Evolutionary conservation across 129 eudicot species (phyloP).

Genomic region (Pulicaria dysenterica): DNA sequence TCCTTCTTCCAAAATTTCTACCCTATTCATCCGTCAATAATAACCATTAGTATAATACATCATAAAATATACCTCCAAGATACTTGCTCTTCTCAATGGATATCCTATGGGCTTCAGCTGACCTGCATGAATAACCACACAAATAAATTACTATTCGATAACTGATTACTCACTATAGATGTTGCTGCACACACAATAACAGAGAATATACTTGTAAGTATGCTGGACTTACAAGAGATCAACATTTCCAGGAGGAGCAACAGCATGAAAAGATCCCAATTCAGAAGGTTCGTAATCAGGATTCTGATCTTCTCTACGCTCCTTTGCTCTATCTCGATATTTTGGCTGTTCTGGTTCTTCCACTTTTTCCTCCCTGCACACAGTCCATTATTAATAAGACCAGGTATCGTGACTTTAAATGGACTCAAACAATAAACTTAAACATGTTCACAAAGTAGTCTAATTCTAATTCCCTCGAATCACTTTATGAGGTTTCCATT

Average conservation of each 20-base stretch:
- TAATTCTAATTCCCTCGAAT: too few relatives aligned
- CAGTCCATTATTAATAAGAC: not conserved
- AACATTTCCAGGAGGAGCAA: constrained; percentile 92
- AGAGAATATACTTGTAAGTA: not conserved
- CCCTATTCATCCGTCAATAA: constrained; percentile 6
- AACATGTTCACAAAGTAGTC: not conserved
- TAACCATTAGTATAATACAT: constrained; percentile 1
- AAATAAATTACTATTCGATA: not conserved
- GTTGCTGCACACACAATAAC: constrained; percentile 10
- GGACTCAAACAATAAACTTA: not conserved
- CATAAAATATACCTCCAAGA: constrained; percentile 72
- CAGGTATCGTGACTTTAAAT: not conserved
- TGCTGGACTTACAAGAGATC: constrained; percentile 59
- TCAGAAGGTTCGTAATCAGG: constrained; percentile 85
- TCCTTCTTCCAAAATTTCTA: not conserved
- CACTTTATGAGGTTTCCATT: too few relatives aligned
- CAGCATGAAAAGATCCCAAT: constrained; percentile 82
- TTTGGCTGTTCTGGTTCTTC: constrained; percentile 76
- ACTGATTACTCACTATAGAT: not conserved
- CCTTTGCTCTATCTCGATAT: constrained; percentile 93
- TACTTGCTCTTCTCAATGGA: constrained; percentile 96
- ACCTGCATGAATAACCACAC: constrained; percentile 37
- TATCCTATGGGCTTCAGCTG: constrained; percentile 88
- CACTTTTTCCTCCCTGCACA: constrained; percentile 81
- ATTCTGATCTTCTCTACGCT: constrained; percentile 89